These are phyloP conservation scores for Breynia disticha DNA, from an alignment of 441 rosid genomes.

Conservation along the genomic window DNA sequence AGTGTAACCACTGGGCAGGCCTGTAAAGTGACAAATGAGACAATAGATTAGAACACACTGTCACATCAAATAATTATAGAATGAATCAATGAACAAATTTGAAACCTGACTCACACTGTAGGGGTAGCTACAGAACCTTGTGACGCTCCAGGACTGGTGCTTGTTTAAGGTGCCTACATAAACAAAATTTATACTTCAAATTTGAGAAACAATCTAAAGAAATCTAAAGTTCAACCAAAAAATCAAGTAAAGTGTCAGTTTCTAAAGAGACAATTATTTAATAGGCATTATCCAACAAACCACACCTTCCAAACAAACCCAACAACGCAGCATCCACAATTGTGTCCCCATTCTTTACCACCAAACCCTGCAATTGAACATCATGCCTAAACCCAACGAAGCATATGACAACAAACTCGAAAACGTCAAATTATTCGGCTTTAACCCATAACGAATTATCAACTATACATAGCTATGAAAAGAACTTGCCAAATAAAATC, in stretches of 20 bases:
- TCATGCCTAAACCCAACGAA: conserved; percentile 30
- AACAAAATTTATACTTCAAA: neutral
- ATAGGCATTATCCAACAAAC: conserved; percentile 38
- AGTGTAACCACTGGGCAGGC: conserved; percentile 22
- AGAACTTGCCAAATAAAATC: no score
- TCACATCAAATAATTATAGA: conserved; percentile 3
- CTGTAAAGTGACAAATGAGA: neutral
- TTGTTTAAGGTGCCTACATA: conserved; percentile 15
- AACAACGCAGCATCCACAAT: conserved; percentile 62
- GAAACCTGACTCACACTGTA: conserved; percentile 28
- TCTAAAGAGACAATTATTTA: no score
- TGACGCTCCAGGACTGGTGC: conserved; percentile 5
- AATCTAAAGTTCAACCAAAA: neutral
- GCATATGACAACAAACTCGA: conserved; percentile 49
- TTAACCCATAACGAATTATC: conserved; percentile 45
- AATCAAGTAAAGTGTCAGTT: no score
- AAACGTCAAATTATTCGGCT: conserved; percentile 44
- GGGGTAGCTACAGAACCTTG: conserved; percentile 18
- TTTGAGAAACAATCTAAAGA: neutral
- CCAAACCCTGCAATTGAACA: conserved; percentile 52
- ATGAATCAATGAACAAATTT: neutral
- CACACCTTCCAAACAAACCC: conserved; percentile 55
- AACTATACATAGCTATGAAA: no score
- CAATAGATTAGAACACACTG: neutral
- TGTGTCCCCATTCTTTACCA: conserved; percentile 57